Evolutionary conservation across 106 monocot species (phyloP), one percentile per base, ranked within the genome.

Genomic region (Ottelia alismoides): DNA sequence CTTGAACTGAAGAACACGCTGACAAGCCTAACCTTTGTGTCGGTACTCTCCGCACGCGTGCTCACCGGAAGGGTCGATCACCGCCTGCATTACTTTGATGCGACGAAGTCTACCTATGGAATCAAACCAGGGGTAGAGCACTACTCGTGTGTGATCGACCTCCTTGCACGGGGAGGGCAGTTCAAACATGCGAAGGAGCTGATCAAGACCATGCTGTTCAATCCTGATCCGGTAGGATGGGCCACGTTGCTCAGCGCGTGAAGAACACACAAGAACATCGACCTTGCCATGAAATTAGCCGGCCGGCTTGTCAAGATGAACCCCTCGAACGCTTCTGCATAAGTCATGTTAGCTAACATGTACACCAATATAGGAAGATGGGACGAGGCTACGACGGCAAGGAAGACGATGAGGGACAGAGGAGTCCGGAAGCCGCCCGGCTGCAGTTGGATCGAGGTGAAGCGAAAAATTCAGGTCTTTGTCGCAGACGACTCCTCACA

Each of bases 401-500:
- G 70, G 29, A 67, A 26, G 30, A 52, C 26, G 45, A 63, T 74
- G 79, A 67, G 49, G 22, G 60, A 63, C 17, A 40, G 65, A 45
- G 70, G 69, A 21, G 60, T 74, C n/a, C 32, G 4, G 2, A 70
- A 79, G 60, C 26, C 26, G 22, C 79, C 73, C 16, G 79, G 79
- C n/a, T 79, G 74, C 47, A 79, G 79, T 62, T 62, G 62, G 62
- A 32, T 62, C n/a, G 89, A 89, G 47, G 4, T 84, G 45, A 72
- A 56, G 19, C 79, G 72, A 59, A 57, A 2, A 17, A 48, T 84
- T 22, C 79, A 89, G 49, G 65, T 80, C 12, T 89, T 89, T 47
- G 80, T 80, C 0, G 76, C 89, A 0, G 74, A 72, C 20, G 89
- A 89, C 44, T 68, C 58, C 11, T 63, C 73, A 1, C 82, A 82